A percentile compares a stretch with the other conserved stretches of the same genome.
Conservation (phyloP, 2,329 filamentous ascomycete species). For the Colletotrichum neosansevieriae region DNA sequence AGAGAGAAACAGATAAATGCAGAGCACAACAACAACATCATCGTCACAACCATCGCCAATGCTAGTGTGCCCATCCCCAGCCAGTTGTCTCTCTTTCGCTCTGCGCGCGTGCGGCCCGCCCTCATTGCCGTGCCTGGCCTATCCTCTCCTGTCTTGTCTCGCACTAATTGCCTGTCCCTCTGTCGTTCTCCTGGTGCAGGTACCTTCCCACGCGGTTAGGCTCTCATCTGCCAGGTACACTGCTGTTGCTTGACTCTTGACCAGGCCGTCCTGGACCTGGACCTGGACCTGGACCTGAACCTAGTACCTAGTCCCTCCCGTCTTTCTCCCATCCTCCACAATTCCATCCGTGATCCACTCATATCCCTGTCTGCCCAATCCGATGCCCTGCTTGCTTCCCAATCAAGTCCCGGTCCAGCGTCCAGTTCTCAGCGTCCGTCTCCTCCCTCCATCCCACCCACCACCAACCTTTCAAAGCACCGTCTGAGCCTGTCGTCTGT, state of each 20-base stretch:
- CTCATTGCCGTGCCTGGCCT: neutral
- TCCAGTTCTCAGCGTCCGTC: neutral
- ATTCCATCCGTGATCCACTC: slow-evolving; percentile 16
- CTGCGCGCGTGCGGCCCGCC: neutral
- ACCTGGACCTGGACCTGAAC: slow-evolving; percentile 3
- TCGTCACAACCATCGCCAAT: neutral
- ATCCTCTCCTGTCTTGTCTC: slow-evolving; percentile 19
- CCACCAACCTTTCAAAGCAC: neutral
- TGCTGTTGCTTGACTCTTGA: no score
- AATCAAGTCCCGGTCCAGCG: slow-evolving; percentile 27
- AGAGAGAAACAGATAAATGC: slow-evolving; percentile 3
- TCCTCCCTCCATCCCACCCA: slow-evolving; percentile 16
- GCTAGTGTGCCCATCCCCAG: neutral
- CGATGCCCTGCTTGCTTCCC: slow-evolving; percentile 22
- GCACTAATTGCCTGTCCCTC: slow-evolving; percentile 6
- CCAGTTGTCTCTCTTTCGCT: slow-evolving; percentile 13
- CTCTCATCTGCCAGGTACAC: neutral
- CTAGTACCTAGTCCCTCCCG: slow-evolving; percentile 15
- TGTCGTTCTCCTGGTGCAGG: neutral
- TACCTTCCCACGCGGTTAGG: neutral
- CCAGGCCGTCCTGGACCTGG: slow-evolving; percentile 9
- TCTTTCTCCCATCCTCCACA: slow-evolving; percentile 28
- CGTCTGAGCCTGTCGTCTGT: neutral
- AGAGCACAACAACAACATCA: neutral
- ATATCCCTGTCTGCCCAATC: slow-evolving; percentile 29